A percentile compares a stretch with the other conserved stretches of the same genome.
Conservation (phyloP, 768 basidiomycete genomes). For the Cystofilobasidium capitatum region DNA sequence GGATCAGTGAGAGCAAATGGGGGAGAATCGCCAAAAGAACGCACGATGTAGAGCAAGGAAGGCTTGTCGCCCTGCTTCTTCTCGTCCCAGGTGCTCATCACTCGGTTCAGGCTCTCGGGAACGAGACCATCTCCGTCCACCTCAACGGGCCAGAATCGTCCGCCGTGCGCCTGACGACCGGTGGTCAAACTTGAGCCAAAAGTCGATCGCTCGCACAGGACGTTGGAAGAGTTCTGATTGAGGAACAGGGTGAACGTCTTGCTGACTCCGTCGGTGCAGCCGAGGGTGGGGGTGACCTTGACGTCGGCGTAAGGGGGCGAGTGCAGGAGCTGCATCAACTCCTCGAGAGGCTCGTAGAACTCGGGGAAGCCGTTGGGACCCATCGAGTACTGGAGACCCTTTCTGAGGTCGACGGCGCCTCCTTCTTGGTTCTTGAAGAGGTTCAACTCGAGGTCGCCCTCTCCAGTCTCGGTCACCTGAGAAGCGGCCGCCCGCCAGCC, state of each 20-base stretch:
- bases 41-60: conserved; percentile 46
- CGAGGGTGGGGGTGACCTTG: conserved; percentile 13
- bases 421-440: background rate
- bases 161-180: conserved; percentile 40
- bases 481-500: background rate
- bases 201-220: conserved; percentile 45
- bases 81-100: conserved; percentile 45
- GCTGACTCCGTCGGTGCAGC: conserved; percentile 33
- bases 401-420: background rate
- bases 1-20: background rate
- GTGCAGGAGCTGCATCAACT: conserved; percentile 16
- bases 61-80: conserved; percentile 45
- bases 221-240: conserved; percentile 39
- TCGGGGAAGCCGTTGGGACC: conserved; percentile 12
- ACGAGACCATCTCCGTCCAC: conserved; percentile 49
- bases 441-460: background rate
- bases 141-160: conserved; percentile 44
- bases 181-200: conserved; percentile 43
- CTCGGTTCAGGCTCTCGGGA: conserved; percentile 45
- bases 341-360: background rate
- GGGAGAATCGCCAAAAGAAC: background rate
- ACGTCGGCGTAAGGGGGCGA: conserved; percentile 12
- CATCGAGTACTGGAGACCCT: conserved; percentile 9
- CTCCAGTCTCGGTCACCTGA: background rate
- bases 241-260: conserved; percentile 44